Percentiles rank a stretch among this genome's conserved stretches.
These are phyloP conservation scores for Mycena sanguinolenta DNA, from an alignment of 768 basidiomycete species.

Conservation along the genomic window DNA sequence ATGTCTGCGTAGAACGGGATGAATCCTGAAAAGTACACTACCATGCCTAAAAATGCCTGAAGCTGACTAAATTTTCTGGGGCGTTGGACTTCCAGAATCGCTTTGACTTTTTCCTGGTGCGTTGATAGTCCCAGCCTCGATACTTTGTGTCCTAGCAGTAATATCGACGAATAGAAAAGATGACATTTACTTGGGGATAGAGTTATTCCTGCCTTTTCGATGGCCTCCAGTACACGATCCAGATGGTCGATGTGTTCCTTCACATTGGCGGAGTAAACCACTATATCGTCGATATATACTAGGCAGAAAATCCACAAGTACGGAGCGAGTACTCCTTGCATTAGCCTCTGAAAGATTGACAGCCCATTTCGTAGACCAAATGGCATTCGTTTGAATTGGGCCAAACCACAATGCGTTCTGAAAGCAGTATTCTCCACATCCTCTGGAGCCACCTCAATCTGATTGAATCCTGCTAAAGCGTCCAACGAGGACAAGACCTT, in stretches of 20 bases:
- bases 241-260: conserved; percentile 2
- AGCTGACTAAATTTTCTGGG: conserved; percentile 9
- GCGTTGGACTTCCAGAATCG: conserved; percentile 5
- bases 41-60: conserved; percentile 38
- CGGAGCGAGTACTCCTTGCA: background rate
- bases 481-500: conserved; percentile 1
- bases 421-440: conserved; percentile 15
- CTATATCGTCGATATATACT: conserved; percentile 8
- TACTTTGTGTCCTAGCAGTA: background rate
- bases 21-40: conserved; percentile 28
- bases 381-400: background rate
- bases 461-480: conserved; percentile 8
- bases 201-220: conserved; percentile 29
- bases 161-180: background rate
- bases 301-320: conserved; percentile 6
- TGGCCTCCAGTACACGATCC: conserved; percentile 31
- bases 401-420: conserved; percentile 1
- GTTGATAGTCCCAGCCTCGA: conserved; percentile 28
- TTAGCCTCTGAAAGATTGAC: background rate
- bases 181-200: conserved; percentile 13
- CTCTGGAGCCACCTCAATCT: background rate
- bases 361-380: conserved; percentile 1
- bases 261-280: background rate
- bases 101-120: conserved; percentile 19
- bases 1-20: conserved; percentile 28